Evolutionary conservation across 176 grass and related monocot genomes (phyloP).

Genomic region (Pontederia paniculata): DNA sequence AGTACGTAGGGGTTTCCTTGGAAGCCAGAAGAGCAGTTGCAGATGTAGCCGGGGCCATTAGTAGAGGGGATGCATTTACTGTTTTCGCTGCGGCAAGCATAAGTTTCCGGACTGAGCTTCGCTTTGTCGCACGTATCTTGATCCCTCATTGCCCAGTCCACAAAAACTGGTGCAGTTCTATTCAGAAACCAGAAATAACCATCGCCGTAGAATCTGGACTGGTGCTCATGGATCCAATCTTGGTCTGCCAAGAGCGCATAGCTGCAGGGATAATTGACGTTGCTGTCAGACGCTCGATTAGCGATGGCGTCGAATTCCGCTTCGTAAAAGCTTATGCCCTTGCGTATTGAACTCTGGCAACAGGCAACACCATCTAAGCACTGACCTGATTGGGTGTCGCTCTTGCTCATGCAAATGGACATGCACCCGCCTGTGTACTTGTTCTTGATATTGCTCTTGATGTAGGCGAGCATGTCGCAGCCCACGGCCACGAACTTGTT

Average conservation of each 20-base stretch:
- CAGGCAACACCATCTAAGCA: not conserved
- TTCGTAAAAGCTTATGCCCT: constrained; percentile 5
- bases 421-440: constrained; percentile 24
- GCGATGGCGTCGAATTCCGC: not conserved
- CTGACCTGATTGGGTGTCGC: no score
- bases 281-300: not conserved
- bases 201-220: not conserved
- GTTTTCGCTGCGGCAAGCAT: not conserved
- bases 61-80: not conserved
- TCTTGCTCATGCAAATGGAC: constrained; percentile 1
- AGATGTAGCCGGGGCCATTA: constrained; percentile 5
- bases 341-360: not conserved
- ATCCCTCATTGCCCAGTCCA: constrained; percentile 1
- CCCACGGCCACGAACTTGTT: constrained; percentile 45
- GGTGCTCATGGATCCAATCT: constrained; percentile 3
- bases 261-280: not conserved
- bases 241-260: not conserved
- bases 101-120: not conserved
- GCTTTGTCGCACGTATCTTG: not conserved
- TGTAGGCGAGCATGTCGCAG: constrained; percentile 19
- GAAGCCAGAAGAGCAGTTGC: constrained; percentile 3
- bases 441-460: accelerated
- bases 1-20: not conserved
- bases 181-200: not conserved
- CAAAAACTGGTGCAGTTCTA: not conserved